Base-by-base conservation (phyloP, 1,139 yeast species). In the Scheffersomyces lignicola region DNA sequence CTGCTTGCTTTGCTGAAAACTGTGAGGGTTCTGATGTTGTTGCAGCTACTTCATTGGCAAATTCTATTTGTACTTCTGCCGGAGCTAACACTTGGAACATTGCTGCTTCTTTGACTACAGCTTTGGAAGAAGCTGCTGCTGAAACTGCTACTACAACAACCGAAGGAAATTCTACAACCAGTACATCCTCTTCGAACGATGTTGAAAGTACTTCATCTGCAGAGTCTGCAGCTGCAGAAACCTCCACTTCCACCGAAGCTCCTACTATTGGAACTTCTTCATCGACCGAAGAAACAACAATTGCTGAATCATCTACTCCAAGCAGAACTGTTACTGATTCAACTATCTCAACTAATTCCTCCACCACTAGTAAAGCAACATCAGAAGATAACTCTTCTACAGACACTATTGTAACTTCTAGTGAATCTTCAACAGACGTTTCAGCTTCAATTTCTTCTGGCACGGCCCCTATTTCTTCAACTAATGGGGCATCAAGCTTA, bases 31-130 rank as follows among this genome's bases (percentile, higher is more conserved):
- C 33, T 1, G 58, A 54, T 11, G 56, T 58, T 29, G 34, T 20
- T 5, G 29, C 29, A 12, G 53, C 54, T 28, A 48, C 56, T 25
- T 37, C 52, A 32, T 54, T 57, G 37, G 63, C 60, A 31, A 33
- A 44, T 36, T 50, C 61, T 4, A 38, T 68, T 31, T 72, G 78
- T 48, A 45, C 57, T 28, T 43, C 46, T 12, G 76, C 64, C 18
- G 77, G 77, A 34, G 78, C 69, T 14, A 60, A 63, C 42, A 51
- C 62, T 21, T 70, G 74, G 75, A 60, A 62, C 59, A 57, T 69
- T 35, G 56, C 50, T 25, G 49, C 53, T n/a, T 54, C 71, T 7
- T 58, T 65, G 22, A 56, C 65, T 5, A 41, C 59, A 10, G 60
- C 45, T 4, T 49, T 70, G 29, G 49, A 52, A 5, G 33, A 68